Percentiles rank a stretch among this genome's conserved stretches.
These are phyloP conservation scores for Aphanocladium album DNA, from an alignment of 2,329 filamentous ascomycete genomes.

Conservation along the genomic window DNA sequence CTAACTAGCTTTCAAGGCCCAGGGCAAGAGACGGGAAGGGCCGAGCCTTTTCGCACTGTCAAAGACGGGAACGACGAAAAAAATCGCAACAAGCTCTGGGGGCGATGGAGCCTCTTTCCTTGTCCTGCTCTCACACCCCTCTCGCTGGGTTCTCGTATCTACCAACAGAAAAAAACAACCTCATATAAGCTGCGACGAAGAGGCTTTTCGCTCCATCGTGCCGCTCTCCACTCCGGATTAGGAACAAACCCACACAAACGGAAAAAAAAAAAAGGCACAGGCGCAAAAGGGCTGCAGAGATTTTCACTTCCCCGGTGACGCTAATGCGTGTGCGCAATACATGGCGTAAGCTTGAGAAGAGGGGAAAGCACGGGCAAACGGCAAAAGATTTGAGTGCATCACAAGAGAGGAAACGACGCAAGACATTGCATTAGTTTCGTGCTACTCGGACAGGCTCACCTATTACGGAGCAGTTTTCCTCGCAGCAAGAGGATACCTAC, in stretches of 20 bases:
- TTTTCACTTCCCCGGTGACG: not conserved
- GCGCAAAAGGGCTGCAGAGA: not conserved
- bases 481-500: not conserved
- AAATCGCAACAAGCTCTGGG: not conserved
- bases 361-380: no score
- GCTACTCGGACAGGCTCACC: not conserved
- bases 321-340: not conserved
- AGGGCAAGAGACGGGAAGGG: conserved; percentile 1
- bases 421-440: not conserved
- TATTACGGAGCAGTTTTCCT: not conserved
- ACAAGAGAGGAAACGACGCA: no score
- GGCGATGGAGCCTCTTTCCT: no score
- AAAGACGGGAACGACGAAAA: not conserved
- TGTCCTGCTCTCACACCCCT: no score
- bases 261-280: not conserved
- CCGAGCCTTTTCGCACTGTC: not conserved
- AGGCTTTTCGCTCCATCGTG: not conserved
- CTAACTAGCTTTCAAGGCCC: not conserved
- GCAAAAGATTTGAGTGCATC: no score
- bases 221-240: not conserved
- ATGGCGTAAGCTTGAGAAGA: no score
- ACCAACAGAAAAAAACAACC: no score
- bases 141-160: no score
- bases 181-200: not conserved
- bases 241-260: no score